Conservation (phyloP, 1,284 basidiomycete genomes). For the Salmacisia buchloeana region DNA sequence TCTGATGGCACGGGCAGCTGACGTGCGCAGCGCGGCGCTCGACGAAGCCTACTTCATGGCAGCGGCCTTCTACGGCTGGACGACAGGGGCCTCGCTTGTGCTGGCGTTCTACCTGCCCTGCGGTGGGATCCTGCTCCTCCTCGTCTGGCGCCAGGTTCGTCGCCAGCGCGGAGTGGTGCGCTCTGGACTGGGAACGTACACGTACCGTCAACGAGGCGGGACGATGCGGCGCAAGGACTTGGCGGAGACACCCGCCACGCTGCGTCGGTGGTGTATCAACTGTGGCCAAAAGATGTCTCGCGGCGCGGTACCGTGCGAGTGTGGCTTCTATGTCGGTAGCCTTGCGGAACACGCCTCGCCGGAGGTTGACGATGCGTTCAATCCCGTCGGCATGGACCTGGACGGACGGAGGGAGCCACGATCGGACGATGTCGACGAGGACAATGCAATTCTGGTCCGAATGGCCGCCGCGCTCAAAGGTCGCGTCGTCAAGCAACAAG, state of each 20-base stretch:
- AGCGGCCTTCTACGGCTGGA: not conserved
- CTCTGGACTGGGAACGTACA: not conserved
- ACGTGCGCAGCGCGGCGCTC: not conserved
- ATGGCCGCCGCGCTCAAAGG: not conserved
- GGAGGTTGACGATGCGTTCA: too few relatives aligned
- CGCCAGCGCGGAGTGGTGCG: not conserved
- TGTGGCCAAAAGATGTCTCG: not conserved
- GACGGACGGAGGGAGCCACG: not conserved
- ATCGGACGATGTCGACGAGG: not conserved
- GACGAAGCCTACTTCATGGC: not conserved
- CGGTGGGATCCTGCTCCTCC: not conserved
- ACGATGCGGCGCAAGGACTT: not conserved
- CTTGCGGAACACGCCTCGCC: not conserved
- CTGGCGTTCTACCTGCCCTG: not conserved
- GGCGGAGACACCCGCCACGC: not conserved
- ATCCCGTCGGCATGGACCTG: too few relatives aligned
- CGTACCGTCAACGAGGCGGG: not conserved
- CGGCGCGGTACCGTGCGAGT: not conserved
- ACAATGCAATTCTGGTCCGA: not conserved
- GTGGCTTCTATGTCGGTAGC: not conserved
- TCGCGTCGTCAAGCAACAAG: not conserved
- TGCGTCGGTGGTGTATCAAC: not conserved
- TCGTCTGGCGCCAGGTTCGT: not conserved
- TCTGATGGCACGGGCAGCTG: not conserved
- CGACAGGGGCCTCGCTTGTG: not conserved